Percentiles rank a stretch among this genome's conserved stretches.
Conservation (phyloP, 2,329 filamentous ascomycete genomes). For the Colletotrichum trifolii region DNA sequence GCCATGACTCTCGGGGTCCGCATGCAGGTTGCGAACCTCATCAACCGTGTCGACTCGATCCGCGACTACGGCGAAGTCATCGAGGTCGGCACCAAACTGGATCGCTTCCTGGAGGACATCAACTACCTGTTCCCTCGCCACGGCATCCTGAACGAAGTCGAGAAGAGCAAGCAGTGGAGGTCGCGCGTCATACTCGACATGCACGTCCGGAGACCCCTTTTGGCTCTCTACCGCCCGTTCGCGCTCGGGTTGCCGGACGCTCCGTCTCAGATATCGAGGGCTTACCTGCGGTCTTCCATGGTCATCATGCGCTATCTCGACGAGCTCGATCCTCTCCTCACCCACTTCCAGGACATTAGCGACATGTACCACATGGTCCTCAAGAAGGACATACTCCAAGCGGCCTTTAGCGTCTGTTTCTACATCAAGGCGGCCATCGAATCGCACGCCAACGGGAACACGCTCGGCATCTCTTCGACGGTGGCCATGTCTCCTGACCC, state of each 20-base stretch:
- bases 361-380: slow-evolving; percentile 65
- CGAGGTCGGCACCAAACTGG: slow-evolving; percentile 64
- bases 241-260: slow-evolving; percentile 62
- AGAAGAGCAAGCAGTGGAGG: slow-evolving; percentile 63
- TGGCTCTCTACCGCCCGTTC: slow-evolving; percentile 66
- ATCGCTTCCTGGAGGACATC: slow-evolving; percentile 65
- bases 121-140: slow-evolving; percentile 63
- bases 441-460: slow-evolving; percentile 31
- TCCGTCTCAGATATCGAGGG: slow-evolving; percentile 61
- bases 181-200: slow-evolving; percentile 63
- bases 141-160: slow-evolving; percentile 52
- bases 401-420: slow-evolving; percentile 66
- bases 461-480: slow-evolving; percentile 31
- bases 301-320: slow-evolving; percentile 66
- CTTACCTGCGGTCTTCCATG: slow-evolving; percentile 66
- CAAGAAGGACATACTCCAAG: slow-evolving; percentile 65
- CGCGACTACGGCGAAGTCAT: slow-evolving; percentile 65
- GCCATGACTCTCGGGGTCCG: slow-evolving; percentile 61
- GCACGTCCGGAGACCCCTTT: slow-evolving; percentile 62
- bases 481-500: slow-evolving; percentile 49
- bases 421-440: slow-evolving; percentile 56
- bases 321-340: slow-evolving; percentile 60
- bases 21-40: slow-evolving; percentile 60
- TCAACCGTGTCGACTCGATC: slow-evolving; percentile 63
- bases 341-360: slow-evolving; percentile 59